Evolutionary conservation across 352 stramenopile genomes (phyloP).

Genomic region (Pelagophyceae sp.): DNA sequence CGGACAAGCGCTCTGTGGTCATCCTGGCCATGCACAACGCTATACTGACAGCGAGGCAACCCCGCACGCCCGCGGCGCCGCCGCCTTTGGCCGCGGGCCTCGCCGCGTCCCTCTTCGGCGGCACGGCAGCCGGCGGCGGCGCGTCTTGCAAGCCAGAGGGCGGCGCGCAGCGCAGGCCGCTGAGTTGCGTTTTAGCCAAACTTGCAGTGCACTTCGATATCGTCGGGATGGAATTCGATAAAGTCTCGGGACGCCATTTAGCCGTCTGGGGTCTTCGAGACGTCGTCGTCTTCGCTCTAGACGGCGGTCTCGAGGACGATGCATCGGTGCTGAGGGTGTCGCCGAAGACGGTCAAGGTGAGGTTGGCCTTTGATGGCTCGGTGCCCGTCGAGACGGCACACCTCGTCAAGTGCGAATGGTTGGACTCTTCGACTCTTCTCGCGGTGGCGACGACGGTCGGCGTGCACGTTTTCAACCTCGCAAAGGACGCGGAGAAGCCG

Average conservation of each 20-base stretch:
- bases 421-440: conserved; percentile 25
- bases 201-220: conserved; percentile 29
- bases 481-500: conserved; percentile 26
- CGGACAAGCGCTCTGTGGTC: conserved; percentile 23
- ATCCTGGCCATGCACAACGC: conserved; percentile 20
- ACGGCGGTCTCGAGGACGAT: conserved; percentile 18
- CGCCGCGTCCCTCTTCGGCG: too few species aligned
- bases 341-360: not conserved
- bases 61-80: not conserved
- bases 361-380: not conserved
- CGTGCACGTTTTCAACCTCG: conserved; percentile 35
- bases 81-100: too few species aligned
- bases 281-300: conserved; percentile 25
- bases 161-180: not conserved
- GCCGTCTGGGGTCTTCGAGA: conserved; percentile 30
- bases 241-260: conserved; percentile 24
- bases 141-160: not conserved
- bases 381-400: conserved; percentile 17
- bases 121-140: too few species aligned
- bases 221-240: conserved; percentile 28
- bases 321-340: not conserved
- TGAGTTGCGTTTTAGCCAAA: conserved; percentile 2
- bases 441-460: conserved; percentile 33
- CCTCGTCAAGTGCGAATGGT: conserved; percentile 34
- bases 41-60: conserved; percentile 7